These are phyloP conservation scores for Aspergillus bridgeri DNA, from an alignment of 495 filamentous ascomycete species.

Conservation along the genomic window DNA sequence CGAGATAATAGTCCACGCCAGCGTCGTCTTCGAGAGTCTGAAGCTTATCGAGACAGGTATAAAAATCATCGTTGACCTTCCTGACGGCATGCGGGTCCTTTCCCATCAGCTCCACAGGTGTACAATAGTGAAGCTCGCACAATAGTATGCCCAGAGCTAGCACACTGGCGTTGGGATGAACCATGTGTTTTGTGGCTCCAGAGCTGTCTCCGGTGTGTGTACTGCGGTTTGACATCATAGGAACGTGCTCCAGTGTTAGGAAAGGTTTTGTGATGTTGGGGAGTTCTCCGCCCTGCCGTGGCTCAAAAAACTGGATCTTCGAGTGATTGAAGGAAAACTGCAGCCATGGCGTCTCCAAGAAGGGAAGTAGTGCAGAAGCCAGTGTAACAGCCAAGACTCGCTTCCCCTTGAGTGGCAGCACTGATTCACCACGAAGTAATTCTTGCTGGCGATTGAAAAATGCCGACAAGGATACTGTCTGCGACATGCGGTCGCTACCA, in stretches of 20 bases:
- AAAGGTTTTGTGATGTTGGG: slow-evolving; percentile 31
- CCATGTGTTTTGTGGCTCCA: slow-evolving; percentile 19
- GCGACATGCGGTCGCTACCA: slow-evolving; percentile 19
- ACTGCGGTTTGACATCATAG: slow-evolving; percentile 23
- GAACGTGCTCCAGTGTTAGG: slow-evolving; percentile 25
- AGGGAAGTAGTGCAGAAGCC: slow-evolving; percentile 27
- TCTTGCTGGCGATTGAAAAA: slow-evolving; percentile 27
- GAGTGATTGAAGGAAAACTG: slow-evolving; percentile 33
- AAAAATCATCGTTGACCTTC: slow-evolving; percentile 29
- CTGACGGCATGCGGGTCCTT: slow-evolving; percentile 18
- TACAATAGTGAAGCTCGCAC: slow-evolving; percentile 36
- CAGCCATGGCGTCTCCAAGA: slow-evolving; percentile 32
- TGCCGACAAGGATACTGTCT: slow-evolving; percentile 25
- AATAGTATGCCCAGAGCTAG: slow-evolving; percentile 32
- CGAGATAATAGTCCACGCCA: slow-evolving; percentile 33
- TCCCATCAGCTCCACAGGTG: slow-evolving; percentile 26
- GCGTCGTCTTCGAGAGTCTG: slow-evolving; percentile 27
- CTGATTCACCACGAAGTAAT: slow-evolving; percentile 22
- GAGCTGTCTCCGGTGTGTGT: slow-evolving; percentile 14
- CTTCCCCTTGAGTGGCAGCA: slow-evolving; percentile 27
- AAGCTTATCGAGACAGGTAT: slow-evolving; percentile 27
- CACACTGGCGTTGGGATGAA: slow-evolving; percentile 32
- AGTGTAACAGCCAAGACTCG: slow-evolving; percentile 28
- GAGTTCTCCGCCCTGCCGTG: slow-evolving; percentile 24
- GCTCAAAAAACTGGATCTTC: slow-evolving; percentile 30